Evolutionary conservation across 2,329 filamentous ascomycete genomes (phyloP).

Genomic region (Dendrostoma leiphaemia): DNA sequence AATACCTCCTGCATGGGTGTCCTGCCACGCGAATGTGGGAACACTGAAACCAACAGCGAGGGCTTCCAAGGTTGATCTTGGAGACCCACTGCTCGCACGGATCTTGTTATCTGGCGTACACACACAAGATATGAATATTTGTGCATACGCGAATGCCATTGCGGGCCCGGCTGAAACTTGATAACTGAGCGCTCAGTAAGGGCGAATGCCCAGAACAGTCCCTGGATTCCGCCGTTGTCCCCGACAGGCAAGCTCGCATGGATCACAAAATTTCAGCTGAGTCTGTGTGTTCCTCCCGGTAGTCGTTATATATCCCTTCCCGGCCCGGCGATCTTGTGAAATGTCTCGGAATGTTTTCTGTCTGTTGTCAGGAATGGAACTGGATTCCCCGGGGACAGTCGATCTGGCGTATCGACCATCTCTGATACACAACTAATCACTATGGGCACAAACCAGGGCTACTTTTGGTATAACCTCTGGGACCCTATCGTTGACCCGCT

Average conservation of each 20-base stretch:
- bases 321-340: background rate
- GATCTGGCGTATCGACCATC: background rate
- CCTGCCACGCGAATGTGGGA: background rate
- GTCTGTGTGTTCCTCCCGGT: background rate
- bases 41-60: background rate
- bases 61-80: background rate
- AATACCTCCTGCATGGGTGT: background rate
- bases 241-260: background rate
- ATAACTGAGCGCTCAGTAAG: background rate
- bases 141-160: background rate
- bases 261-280: background rate
- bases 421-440: background rate
- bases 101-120: background rate
- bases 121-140: background rate
- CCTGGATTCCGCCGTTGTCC: background rate
- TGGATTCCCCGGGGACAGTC: background rate
- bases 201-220: background rate
- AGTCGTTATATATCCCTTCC: background rate
- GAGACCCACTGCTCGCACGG: background rate
- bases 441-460: background rate
- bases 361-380: background rate
- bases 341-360: background rate
- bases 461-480: background rate
- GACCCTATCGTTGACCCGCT: slow-evolving; percentile 3
- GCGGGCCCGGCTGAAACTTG: background rate